Conservation (phyloP, 2,329 filamentous ascomycete species). For the Botrytis paeoniae region DNA sequence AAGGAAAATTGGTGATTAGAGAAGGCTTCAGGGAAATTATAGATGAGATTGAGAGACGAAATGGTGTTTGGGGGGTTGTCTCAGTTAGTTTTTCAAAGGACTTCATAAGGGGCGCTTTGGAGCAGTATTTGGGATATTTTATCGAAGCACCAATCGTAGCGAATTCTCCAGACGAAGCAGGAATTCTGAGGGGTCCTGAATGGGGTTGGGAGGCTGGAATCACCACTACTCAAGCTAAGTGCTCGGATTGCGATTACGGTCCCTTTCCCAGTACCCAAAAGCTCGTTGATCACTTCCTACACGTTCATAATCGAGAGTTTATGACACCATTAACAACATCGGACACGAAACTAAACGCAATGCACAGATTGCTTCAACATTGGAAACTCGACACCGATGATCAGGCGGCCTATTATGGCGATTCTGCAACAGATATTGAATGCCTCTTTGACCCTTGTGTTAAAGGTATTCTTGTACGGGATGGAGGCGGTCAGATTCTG, state of each 20-base stretch:
- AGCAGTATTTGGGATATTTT: not conserved
- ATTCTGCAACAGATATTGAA: slow-evolving; percentile 36
- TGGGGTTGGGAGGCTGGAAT: not conserved
- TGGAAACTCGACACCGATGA: slow-evolving; percentile 14
- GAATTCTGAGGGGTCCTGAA: slow-evolving; percentile 23
- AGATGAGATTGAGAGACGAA: slow-evolving; percentile 7
- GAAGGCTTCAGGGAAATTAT: slow-evolving; percentile 28
- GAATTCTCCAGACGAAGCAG: slow-evolving; percentile 27
- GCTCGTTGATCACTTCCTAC: not conserved
- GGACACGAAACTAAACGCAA: slow-evolving; percentile 29
- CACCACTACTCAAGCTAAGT: slow-evolving; percentile 7
- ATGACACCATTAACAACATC: slow-evolving; percentile 25
- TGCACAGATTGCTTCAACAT: slow-evolving; percentile 24
- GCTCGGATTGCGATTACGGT: not conserved
- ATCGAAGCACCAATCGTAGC: slow-evolving; percentile 24
- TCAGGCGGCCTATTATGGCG: slow-evolving; percentile 34
- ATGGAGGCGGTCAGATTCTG: slow-evolving; percentile 26
- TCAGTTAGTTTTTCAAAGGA: slow-evolving; percentile 32
- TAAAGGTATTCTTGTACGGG: slow-evolving; percentile 29
- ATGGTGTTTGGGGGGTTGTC: slow-evolving; percentile 28
- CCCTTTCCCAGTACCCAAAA: not conserved
- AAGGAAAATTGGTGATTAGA: slow-evolving; percentile 25
- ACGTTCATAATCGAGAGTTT: not conserved
- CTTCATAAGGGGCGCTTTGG: slow-evolving; percentile 32
- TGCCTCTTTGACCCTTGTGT: slow-evolving; percentile 31